Evolutionary conservation across 176 grass and related monocot species (phyloP), one percentile per base, ranked within the genome.

Genomic region (Triticum dicoccoides): DNA sequence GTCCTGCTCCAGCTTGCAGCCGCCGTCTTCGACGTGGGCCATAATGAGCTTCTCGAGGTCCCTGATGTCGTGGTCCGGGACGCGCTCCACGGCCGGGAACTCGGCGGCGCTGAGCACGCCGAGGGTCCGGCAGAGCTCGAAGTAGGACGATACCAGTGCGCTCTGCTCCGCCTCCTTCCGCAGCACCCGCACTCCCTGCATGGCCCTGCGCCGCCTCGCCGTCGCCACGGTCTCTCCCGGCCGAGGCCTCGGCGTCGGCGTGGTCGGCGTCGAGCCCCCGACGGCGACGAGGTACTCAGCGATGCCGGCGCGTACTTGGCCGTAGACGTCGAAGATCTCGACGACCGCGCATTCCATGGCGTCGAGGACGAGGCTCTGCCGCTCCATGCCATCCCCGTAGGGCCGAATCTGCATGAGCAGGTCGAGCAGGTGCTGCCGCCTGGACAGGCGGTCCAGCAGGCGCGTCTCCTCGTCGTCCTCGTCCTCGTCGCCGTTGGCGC

Each of bases 301-400:
- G 59, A 98, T 92, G 69, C 97, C 92, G 27, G 88, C 92, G 86
- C 97, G 92, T 17, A 98, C 89, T 76, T 89, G 83, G 83, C 91
- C 94, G 90, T 98, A 95, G 4, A 98, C 96, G 69, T 98, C 96
- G 83, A 95, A 98, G 78, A 94, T 95, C 88, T 98, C 93, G 79
- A 98, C 91, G 68, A 92, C 88, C 13, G 92, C 91, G 58, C 93
- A 95, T 68, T 98, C 91, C 93, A 98, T 98, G 0, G 93, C 96
- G 33, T 98, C 93, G 23, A 95, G 82, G 6, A 98, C 33, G 66
- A 98, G 93, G 18, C 66, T 90, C 11, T 84, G 67, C 54, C 18
- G 54, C 81, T 94, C 90, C 93, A 95, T 92, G 25, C 88, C 96
- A 69, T 95, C 89, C 11, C 82, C 91, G 68, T 95, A 94, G 34